A percentile compares a stretch with the other conserved stretches of the same genome.
These are phyloP conservation scores for Coniochaeta ligniaria DNA, from an alignment of 2,329 filamentous ascomycete genomes.

Conservation along the genomic window DNA sequence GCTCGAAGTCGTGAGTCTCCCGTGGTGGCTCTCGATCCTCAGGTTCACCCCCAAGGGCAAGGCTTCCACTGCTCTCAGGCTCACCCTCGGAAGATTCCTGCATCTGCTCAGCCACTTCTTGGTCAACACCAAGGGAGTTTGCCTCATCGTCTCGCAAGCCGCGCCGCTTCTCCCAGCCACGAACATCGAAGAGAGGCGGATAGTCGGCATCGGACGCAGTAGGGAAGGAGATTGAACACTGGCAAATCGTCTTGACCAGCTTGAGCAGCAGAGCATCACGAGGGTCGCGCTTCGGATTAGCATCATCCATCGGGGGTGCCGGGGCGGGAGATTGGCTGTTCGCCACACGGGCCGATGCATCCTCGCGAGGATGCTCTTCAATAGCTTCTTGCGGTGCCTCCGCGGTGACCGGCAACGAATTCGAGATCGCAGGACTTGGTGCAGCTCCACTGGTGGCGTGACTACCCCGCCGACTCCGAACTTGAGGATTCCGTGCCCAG, in stretches of 20 bases:
- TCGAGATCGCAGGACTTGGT: slow-evolving; percentile 72
- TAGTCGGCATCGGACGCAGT: slow-evolving; percentile 25
- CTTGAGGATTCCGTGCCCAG: slow-evolving; percentile 72
- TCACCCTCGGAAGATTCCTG: slow-evolving; percentile 59
- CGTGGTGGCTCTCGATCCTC: slow-evolving; percentile 63
- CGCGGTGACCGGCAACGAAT: slow-evolving; percentile 44
- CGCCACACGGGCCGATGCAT: slow-evolving; percentile 4
- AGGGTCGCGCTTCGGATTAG: slow-evolving; percentile 7
- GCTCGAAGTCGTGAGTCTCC: slow-evolving; percentile 45
- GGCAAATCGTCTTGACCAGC: slow-evolving; percentile 28
- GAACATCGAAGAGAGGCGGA: slow-evolving; percentile 75
- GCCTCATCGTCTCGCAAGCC: slow-evolving; percentile 69
- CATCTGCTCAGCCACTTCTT: slow-evolving; percentile 38
- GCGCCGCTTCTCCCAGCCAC: slow-evolving; percentile 75
- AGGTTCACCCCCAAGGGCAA: slow-evolving; percentile 86
- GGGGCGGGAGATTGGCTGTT: background rate
- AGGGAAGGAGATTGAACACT: slow-evolving; percentile 24
- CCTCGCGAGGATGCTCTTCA: slow-evolving; percentile 23
- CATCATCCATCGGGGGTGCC: background rate
- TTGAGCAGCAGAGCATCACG: slow-evolving; percentile 20
- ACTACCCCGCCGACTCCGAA: slow-evolving; percentile 64
- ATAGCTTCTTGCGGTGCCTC: slow-evolving; percentile 40
- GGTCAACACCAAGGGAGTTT: slow-evolving; percentile 36
- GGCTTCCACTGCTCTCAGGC: slow-evolving; percentile 72
- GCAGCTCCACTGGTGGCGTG: slow-evolving; percentile 75